Evolutionary conservation across 2,329 filamentous ascomycete species (phyloP).

Genomic region (Setomelanomma holmii): DNA sequence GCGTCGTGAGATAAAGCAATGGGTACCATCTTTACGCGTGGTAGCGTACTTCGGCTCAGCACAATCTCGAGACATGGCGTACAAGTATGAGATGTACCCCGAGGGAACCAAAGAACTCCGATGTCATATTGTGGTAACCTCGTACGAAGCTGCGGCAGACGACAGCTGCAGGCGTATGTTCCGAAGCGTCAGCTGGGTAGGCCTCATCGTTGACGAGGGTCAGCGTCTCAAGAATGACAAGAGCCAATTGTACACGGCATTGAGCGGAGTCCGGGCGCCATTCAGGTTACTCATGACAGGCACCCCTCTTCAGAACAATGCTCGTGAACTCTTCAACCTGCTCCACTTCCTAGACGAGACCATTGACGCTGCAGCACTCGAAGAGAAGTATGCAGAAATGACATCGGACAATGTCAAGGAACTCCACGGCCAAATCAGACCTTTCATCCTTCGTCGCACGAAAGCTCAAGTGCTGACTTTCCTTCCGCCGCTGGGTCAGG

Average conservation of each 20-base stretch:
- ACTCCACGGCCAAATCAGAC: conserved; percentile 82
- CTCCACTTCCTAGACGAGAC: conserved; percentile 86
- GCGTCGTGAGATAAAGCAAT: conserved; percentile 93
- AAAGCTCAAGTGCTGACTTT: conserved; percentile 92
- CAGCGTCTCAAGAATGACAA: conserved; percentile 94
- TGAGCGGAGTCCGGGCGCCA: conserved; percentile 76
- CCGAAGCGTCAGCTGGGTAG: conserved; percentile 78
- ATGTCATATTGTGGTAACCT: conserved; percentile 92
- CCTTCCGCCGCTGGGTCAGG: conserved; percentile 89
- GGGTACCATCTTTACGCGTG: conserved; percentile 84
- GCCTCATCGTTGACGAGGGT: conserved; percentile 91
- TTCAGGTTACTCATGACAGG: conserved; percentile 87
- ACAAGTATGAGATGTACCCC: conserved; percentile 85
- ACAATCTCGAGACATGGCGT: conserved; percentile 76
- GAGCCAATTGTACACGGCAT: conserved; percentile 77
- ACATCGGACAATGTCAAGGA: conserved; percentile 81
- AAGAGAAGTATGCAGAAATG: conserved; percentile 77
- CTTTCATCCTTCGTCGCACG: conserved; percentile 76
- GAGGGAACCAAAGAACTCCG: conserved; percentile 69
- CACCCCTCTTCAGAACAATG: conserved; percentile 95
- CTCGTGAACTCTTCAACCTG: conserved; percentile 93
- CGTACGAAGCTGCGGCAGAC: conserved; percentile 87
- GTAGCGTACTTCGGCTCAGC: conserved; percentile 90
- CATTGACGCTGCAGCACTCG: conserved; percentile 74
- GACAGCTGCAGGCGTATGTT: conserved; percentile 72